These are phyloP conservation scores for Parascedosporium putredinis DNA, from an alignment of 2,329 filamentous ascomycete species.

Conservation along the genomic window DNA sequence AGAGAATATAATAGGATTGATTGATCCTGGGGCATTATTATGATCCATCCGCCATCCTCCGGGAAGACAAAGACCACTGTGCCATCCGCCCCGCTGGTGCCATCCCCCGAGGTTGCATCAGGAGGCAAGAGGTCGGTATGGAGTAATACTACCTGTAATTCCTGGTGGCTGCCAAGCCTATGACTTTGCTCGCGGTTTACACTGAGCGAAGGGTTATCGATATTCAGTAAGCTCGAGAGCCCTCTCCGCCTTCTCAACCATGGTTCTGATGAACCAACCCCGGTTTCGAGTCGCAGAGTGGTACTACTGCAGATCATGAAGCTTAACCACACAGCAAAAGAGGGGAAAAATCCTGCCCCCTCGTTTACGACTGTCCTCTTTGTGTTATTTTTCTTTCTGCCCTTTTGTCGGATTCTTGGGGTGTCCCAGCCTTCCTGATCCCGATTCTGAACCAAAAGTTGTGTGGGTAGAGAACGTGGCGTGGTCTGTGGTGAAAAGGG, in stretches of 20 bases:
- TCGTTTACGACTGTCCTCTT: too few species aligned
- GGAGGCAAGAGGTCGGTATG: too few species aligned
- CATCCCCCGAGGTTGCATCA: too few species aligned
- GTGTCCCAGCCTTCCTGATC: not conserved
- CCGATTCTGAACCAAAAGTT: not conserved
- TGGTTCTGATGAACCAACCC: not conserved
- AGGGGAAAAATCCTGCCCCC: conserved; percentile 1
- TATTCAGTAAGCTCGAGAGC: not conserved
- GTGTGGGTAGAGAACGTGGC: not conserved
- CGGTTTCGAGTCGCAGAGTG: not conserved
- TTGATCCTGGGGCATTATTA: too few species aligned
- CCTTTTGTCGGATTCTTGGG: not conserved
- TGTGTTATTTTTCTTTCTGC: not conserved
- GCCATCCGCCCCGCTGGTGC: too few species aligned
- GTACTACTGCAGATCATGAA: not conserved
- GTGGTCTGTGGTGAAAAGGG: not conserved
- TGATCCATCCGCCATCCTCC: too few species aligned
- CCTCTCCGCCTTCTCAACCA: not conserved
- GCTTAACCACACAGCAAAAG: not conserved
- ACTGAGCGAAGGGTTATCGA: not conserved
- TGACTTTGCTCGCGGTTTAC: too few species aligned
- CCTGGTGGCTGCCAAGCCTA: too few species aligned
- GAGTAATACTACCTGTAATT: too few species aligned
- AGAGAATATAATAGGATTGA: too few species aligned
- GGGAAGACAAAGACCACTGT: too few species aligned